Evolutionary conservation across 2,329 filamentous ascomycete species (phyloP).

Genomic region (Hypoxylon sp.): DNA sequence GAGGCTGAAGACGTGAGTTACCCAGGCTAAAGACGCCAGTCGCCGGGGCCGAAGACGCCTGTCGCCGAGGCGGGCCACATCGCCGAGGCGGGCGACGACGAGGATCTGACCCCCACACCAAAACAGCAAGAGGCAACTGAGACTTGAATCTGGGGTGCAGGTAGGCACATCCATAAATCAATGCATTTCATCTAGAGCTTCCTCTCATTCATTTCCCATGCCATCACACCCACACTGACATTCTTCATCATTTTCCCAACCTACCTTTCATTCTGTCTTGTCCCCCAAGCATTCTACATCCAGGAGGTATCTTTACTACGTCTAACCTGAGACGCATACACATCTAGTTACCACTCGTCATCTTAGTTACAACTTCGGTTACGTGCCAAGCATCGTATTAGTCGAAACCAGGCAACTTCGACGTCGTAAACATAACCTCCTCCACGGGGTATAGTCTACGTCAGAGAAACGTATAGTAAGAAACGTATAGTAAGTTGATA

Average conservation of each 20-base stretch:
- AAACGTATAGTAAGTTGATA: background rate
- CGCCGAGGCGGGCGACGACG: background rate
- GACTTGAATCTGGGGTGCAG: no score
- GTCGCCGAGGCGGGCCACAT: background rate
- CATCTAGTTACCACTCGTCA: background rate
- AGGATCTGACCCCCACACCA: background rate
- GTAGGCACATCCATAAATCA: no score
- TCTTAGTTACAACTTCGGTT: background rate
- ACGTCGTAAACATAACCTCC: background rate
- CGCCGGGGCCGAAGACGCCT: background rate
- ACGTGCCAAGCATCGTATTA: background rate
- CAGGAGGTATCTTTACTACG: background rate
- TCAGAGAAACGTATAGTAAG: constrained; percentile 1
- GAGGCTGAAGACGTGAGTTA: background rate
- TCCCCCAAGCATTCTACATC: background rate
- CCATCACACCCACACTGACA: background rate
- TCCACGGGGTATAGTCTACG: no score
- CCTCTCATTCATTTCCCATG: no score
- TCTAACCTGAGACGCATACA: background rate
- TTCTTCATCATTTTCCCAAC: background rate
- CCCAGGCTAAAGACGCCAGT: background rate
- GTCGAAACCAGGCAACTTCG: background rate
- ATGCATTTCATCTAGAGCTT: background rate
- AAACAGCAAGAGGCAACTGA: background rate
- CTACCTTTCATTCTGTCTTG: background rate